Evolutionary conservation across 139 green algal species (phyloP), one percentile per base, ranked within the genome.

Genomic region (Tetradesmus lagerheimii): DNA sequence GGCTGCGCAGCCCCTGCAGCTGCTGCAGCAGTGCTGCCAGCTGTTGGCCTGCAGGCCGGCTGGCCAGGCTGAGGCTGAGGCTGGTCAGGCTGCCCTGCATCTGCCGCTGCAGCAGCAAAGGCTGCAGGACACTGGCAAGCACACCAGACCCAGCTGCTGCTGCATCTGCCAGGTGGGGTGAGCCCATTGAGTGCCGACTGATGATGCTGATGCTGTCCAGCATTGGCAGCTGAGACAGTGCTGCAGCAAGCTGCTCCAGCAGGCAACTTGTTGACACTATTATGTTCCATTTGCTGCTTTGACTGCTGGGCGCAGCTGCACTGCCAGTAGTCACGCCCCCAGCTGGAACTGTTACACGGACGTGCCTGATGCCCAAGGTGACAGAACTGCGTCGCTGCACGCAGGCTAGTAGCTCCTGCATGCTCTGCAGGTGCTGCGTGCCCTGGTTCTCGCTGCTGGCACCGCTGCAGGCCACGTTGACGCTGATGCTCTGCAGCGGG

Each of bases 201-300:
- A 5, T 74, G n/a, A 87, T 78, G 38, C 0, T 38, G 31, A 87
- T 43, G 57, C 57, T 53, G 31, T 87, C 82, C 35, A 87, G 82
- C 6, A 2, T 5, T 37, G 82, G 57, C 57, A 87, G 64, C 23
- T 86, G 11, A 9, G 45, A 29, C 11, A 86, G 47, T 6, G 16
- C 45, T 31, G 25, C 34, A 27, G 47, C 80, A 43, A 75, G 31
- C 50, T 86, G 80, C 3, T 34, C 18, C n/a, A 76, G 3, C 9
- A 47, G 18, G 27, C 37, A 71, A 23, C 57, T 71, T 71, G 57
- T 20, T 8, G 57, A n/a, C 0, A 71, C 5, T 23, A 18, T 18
- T 11, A 4, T 6, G 20, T 4, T 71, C 23, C n/a, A 1, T 4
- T 71, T 4, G 57, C 57, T 71, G 57, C 57, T 31, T 71, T 31